These are phyloP conservation scores for Brachypodium distachyon DNA, from an alignment of 202 grass and related monocot species.

Conservation along the genomic window DNA sequence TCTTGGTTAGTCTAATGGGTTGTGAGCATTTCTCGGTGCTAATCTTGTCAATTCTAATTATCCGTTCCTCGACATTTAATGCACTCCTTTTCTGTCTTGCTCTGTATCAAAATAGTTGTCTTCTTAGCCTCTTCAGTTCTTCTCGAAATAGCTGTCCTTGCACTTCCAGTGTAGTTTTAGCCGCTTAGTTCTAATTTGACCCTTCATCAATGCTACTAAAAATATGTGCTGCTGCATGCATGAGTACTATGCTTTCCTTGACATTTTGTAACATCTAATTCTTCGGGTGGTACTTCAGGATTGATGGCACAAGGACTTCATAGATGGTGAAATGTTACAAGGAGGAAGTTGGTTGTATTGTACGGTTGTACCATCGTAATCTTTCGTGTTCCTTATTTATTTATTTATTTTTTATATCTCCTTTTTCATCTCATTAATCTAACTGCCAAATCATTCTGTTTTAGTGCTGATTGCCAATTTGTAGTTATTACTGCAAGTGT, in stretches of 20 bases:
- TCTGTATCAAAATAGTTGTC: too few species aligned
- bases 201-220: too few species aligned
- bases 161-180: too few species aligned
- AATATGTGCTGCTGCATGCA: too few species aligned
- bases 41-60: not conserved
- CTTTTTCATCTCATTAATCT: not conserved
- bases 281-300: constrained; percentile 20
- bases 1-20: not conserved
- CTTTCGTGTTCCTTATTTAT: not conserved
- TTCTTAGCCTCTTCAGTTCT: too few species aligned
- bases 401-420: not conserved
- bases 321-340: not conserved
- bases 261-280: not conserved
- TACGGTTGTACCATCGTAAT: not conserved
- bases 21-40: not conserved
- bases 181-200: too few species aligned
- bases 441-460: constrained; percentile 1
- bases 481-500: not conserved
- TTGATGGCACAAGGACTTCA: constrained; percentile 14
- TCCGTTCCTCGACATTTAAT: not conserved
- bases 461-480: constrained; percentile 4
- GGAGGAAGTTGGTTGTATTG: not conserved
- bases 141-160: too few species aligned
- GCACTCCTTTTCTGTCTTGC: not conserved
- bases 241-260: not conserved